Base-by-base conservation (phyloP, 305 asterid species). In the Ajuga reptans region DNA sequence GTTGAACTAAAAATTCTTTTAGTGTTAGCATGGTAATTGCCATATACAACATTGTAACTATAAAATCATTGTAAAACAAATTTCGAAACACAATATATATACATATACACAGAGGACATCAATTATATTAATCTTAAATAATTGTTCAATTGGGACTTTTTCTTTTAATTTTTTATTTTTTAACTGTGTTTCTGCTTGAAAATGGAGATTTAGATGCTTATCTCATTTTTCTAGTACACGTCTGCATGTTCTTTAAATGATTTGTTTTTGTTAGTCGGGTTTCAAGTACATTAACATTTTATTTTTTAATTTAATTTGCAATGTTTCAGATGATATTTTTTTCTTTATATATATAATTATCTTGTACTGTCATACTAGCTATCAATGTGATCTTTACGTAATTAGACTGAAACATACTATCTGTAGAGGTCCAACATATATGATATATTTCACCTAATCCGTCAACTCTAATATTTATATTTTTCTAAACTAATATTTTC, bases 381-480 rank as follows among this genome's bases (percentile, higher is more conserved):
- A 29, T 51, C 1, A n/a, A n/a, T n/a, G n/a, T n/a, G 34, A 52
- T 61, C 36, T 63, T 52, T 34, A 64, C 66, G 29, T 55, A 72
- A 34, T 57, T 51, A 60, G 78, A 60, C 53, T 47, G 76, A 62
- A 37, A 74, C 50, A 43, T 31, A 63, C 12, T 50, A 55, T 27
- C 49, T 41, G n/a, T n/a, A n/a, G n/a, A 57, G 14, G 54, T 41
- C 70, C 46, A 59, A 50, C 36, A 9, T 53, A 12, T 17, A 66
- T 6, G 12, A 8, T 4, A 49, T 57, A 4, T 41, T 15, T 47
- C 1, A 72, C 56, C 70, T 66, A 51, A 71, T 39, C 55, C 46
- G 53, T 52, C 79, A 68, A 69, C 29, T 55, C 31, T 50, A 41
- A 41, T 72, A 24, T 8, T n/a, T 58, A 27, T 14, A 10, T 17